Conservation (phyloP, 179 eudicot species). For the Monotropa hypopitys region DNA sequence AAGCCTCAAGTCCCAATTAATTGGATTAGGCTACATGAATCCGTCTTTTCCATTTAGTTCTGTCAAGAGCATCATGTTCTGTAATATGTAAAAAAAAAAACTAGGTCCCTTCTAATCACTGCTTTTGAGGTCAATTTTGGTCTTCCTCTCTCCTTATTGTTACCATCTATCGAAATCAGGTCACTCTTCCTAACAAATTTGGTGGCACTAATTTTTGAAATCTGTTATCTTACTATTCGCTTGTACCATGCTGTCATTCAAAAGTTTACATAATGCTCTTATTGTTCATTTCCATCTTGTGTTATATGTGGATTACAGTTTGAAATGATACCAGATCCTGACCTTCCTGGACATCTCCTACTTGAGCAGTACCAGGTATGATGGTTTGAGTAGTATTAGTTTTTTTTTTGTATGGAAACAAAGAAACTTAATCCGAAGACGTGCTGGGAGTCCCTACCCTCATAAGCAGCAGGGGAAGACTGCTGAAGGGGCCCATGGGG, state of each 20-base stretch:
- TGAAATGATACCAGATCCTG: conserved; percentile 74
- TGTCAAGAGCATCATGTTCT: no score
- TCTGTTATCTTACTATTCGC: neutral
- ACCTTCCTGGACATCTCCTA: conserved; percentile 78
- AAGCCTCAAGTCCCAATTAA: no score
- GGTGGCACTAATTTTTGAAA: neutral
- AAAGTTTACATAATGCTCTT: neutral
- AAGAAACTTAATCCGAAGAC: neutral
- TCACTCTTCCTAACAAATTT: neutral
- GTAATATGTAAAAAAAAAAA: no score
- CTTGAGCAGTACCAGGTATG: conserved; percentile 95
- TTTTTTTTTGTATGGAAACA: neutral
- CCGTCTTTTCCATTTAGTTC: no score
- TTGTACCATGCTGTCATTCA: neutral
- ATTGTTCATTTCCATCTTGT: conserved; percentile 9
- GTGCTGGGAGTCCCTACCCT: no score
- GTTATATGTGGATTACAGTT: conserved; percentile 44
- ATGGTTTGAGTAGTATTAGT: neutral
- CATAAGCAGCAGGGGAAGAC: neutral
- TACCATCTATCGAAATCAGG: no score
- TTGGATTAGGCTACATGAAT: no score
- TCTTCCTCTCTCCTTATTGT: no score
- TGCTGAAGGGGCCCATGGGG: neutral
- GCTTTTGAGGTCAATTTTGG: no score
- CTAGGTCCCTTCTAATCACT: no score